Conservation (phyloP, 257 asterid genomes). For the Solanum commersonii region DNA sequence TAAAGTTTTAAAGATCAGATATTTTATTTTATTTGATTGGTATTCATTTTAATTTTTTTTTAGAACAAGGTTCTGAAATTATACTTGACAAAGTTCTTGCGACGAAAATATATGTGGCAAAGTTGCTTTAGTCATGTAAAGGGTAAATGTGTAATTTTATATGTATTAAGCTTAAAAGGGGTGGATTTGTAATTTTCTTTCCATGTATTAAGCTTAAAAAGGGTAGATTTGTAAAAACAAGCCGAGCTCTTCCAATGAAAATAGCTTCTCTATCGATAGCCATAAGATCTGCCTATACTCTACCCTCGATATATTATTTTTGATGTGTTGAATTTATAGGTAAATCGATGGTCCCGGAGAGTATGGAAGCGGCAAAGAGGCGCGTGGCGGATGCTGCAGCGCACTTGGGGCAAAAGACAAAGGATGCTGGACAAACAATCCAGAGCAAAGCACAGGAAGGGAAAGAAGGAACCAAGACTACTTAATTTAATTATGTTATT, state of each 20-base stretch:
- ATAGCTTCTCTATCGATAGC: no score
- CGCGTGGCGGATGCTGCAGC: constrained; percentile 49
- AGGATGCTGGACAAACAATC: constrained; percentile 48
- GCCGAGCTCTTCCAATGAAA: no score
- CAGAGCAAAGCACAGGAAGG: constrained; percentile 53
- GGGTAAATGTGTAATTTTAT: neutral
- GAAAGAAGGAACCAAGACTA: neutral
- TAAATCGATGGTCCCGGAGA: constrained; percentile 24
- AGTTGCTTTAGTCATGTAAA: neutral
- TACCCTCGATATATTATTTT: no score
- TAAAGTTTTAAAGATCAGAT: neutral
- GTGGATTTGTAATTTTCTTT: neutral
- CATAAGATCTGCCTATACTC: no score
- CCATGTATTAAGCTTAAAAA: neutral
- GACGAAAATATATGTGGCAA: neutral
- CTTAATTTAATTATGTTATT: neutral
- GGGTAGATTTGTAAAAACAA: neutral
- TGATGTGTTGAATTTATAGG: neutral
- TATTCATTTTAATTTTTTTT: neutral
- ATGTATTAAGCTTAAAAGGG: neutral
- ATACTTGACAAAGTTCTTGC: neutral
- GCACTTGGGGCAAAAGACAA: constrained; percentile 51
- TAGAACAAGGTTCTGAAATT: neutral
- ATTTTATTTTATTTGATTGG: neutral
- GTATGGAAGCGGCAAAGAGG: constrained; percentile 43